Conservation (phyloP, 2,329 filamentous ascomycete genomes). For the Monilinia laxa region DNA sequence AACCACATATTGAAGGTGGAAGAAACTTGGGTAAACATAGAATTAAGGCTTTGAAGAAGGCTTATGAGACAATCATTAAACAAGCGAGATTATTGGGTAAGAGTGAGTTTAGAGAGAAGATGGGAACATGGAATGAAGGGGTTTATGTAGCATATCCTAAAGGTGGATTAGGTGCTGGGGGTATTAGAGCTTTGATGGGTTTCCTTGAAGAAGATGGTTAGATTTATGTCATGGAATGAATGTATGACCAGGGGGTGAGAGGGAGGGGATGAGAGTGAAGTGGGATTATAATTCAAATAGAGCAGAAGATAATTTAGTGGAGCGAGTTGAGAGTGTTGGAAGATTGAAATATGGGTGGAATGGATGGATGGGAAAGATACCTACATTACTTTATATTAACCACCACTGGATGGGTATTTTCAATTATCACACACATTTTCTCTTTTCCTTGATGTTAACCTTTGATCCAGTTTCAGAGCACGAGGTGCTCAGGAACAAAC, state of each 20-base stretch:
- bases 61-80: slow-evolving; percentile 78
- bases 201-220: slow-evolving; percentile 74
- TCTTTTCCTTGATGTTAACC: too few relatives aligned
- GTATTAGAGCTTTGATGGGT: slow-evolving; percentile 80
- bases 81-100: slow-evolving; percentile 82
- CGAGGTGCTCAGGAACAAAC: too few relatives aligned
- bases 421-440: too few relatives aligned
- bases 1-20: slow-evolving; percentile 70
- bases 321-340: too few relatives aligned
- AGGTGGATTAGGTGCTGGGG: slow-evolving; percentile 77
- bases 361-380: slow-evolving; percentile 15
- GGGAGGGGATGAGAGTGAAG: too few relatives aligned
- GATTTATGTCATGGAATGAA: background rate
- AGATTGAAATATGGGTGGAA: background rate
- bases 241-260: background rate
- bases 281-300: background rate
- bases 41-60: slow-evolving; percentile 77
- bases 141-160: slow-evolving; percentile 90
- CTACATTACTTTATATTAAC: slow-evolving; percentile 6
- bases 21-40: slow-evolving; percentile 79
- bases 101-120: slow-evolving; percentile 86
- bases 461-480: too few relatives aligned
- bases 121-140: slow-evolving; percentile 79
- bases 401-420: too few relatives aligned
- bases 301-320: slow-evolving; percentile 2